Evolutionary conservation across 2,329 filamentous ascomycete species (phyloP), one percentile per base, ranked within the genome.

Genomic region (Paraphoma sp.): DNA sequence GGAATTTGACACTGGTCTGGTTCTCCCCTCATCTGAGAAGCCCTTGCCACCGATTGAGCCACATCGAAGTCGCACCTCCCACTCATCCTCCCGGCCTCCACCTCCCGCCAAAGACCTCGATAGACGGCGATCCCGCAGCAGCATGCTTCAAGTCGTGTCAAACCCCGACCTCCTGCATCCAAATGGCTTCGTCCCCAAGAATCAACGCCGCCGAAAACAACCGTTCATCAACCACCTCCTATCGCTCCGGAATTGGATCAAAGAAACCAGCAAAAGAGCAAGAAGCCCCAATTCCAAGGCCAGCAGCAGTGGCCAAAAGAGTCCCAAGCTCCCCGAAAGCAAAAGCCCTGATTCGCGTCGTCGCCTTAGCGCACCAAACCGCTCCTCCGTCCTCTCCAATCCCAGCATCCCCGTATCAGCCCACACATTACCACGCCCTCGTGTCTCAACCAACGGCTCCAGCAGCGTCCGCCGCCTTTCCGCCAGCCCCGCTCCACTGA

Each of bases 141-240:
- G 93, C 64, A 95, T 92, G 61, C 84, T 97, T 31, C 92, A 97
- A 71, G 86, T 96, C 4, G 92, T 96, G 40, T 90, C 91, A 12
- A 88, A 89, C 63, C 84, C 86, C 18, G 87, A 89, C 62, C 76
- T 89, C 7, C 78, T 88, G 14, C 80, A 81, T 45, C 76, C 80
- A n/a, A 84, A 84, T 62, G 82, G 83, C 33, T 82, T 86, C 60
- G 81, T 84, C 29, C 84, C 83, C 52, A 84, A 83, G 38, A 54
- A 42, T 17, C 80, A 82, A 43, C 77, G 80, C 50, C 84, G 84
- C 41, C 84, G 84, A 59, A 86, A 86, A 65, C 83, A 87, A 56
- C 83, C 87, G 10, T 84, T 91, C 56, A 83, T 90, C 55, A 87
- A 86, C 64, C 89, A 90, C 63, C 76, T 91, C 17, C 83, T 87